Evolutionary conservation across 441 rosid genomes (phyloP), one percentile per base, ranked within the genome.

Genomic region (Euphorbia neoarborescens): DNA sequence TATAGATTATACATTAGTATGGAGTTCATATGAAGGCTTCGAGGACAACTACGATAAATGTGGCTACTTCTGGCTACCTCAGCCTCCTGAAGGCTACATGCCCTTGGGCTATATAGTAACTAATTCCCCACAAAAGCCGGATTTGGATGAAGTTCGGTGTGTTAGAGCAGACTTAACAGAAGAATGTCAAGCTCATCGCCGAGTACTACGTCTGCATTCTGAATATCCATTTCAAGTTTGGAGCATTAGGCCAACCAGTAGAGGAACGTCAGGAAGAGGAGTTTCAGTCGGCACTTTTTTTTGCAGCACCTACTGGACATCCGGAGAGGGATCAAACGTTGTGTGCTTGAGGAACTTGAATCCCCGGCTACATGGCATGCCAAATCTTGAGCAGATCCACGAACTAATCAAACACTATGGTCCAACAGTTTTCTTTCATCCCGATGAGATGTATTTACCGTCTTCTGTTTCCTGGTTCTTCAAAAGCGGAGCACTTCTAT

Each of bases 381-480:
- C 98, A 58, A 88, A 81, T 68, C 66, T 77, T 24, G 81, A 94
- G 57, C 95, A 90, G 83, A 80, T 91, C 62, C 85, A 87, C 77
- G 81, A 81, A 4, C 81, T 88, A 53, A 80, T 91, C 58, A 76
- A 73, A 44, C 90, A 86, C 79, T 89, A 86, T 51, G 96, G 96
- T 22, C 96, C 96, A 9, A 84, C 81, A 1, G 77, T 91, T 24
- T 86, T 85, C 85, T 87, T 91, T 75, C 91, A 91, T 80, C 89
- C 89, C 35, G 77, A 76, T n/a, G 97, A 93, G 68, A 71, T 60
- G 53, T 91, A 81, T 78, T 78, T 93, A 58, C 96, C 97, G 38
- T 93, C 91, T 38, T 91, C 95, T 19, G 90, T 93, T 69, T 76
- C 89, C 0, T 87, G 97, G 96, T 84, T 89, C 77, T 91, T 89